Conservation (phyloP, 208 protist species). For the Leishmania turanica region DNA sequence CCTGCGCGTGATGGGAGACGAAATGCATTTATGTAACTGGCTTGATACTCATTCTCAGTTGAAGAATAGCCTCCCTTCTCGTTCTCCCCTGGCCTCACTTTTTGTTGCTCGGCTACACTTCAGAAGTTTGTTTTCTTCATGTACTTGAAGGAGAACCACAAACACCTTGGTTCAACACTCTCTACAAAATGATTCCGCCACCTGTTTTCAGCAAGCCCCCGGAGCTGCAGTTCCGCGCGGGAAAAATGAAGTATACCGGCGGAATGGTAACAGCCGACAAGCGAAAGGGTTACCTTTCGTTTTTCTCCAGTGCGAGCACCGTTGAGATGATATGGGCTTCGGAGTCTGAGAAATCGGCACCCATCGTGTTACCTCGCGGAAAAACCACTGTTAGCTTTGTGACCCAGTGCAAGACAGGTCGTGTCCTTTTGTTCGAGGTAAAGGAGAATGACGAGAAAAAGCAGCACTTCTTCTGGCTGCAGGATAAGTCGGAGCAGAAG, state of each 20-base stretch:
- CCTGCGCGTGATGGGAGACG: background rate
- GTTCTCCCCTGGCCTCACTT: background rate
- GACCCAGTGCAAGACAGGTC: conserved; percentile 73
- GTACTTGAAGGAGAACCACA: background rate
- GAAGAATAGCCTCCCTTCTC: background rate
- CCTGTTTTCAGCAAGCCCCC: conserved; percentile 29
- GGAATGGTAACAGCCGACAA: conserved; percentile 61
- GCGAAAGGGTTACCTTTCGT: conserved; percentile 55
- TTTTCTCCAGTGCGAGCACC: conserved; percentile 33
- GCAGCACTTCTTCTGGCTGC: conserved; percentile 83
- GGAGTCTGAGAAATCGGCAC: conserved; percentile 17
- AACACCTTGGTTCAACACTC: background rate
- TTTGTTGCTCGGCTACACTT: background rate
- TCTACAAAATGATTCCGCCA: conserved; percentile 32
- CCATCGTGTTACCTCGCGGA: conserved; percentile 28
- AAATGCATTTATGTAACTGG: background rate
- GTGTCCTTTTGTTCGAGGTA: conserved; percentile 71
- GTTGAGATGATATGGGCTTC: conserved; percentile 60
- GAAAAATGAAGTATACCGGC: conserved; percentile 69
- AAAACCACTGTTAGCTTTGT: conserved; percentile 47
- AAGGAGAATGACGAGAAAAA: conserved; percentile 26
- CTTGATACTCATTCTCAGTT: background rate
- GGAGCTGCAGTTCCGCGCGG: conserved; percentile 69
- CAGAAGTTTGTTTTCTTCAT: background rate
- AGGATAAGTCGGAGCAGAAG: conserved; percentile 79